Conservation (phyloP, 768 basidiomycete species). For the Pilatotrama ljubarskyi region DNA sequence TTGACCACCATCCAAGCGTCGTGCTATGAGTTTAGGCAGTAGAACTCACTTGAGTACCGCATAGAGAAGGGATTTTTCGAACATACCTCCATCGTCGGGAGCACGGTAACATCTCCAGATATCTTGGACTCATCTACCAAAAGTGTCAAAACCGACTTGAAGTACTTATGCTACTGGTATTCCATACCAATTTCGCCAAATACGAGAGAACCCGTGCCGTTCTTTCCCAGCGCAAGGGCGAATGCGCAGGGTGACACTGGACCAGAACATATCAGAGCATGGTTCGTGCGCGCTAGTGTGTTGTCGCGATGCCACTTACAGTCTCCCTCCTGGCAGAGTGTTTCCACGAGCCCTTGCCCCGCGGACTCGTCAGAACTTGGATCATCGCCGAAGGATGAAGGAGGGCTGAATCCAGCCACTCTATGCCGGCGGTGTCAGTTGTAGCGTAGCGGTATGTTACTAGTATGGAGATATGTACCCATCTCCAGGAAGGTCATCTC, state of each 20-base stretch:
- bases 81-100: neutral
- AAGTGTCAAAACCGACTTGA: too few species aligned
- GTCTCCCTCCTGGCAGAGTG: constrained; percentile 8
- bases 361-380: neutral
- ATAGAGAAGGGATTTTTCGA: too few species aligned
- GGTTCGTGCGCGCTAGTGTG: neutral
- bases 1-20: constrained; percentile 14
- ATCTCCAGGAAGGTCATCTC: constrained; percentile 14
- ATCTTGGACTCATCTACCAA: constrained; percentile 6
- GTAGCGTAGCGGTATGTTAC: too few species aligned
- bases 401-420: constrained; percentile 16
- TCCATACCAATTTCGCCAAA: constrained; percentile 8
- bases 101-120: constrained; percentile 1
- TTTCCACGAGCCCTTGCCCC: constrained; percentile 12
- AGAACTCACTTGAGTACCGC: too few species aligned
- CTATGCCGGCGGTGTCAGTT: neutral
- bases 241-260: constrained; percentile 17
- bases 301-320: neutral
- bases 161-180: neutral
- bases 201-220: constrained; percentile 1
- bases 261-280: neutral
- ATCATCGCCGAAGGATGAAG: constrained; percentile 15
- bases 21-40: too few species aligned
- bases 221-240: constrained; percentile 1
- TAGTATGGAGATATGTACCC: neutral